Percentiles rank a stretch among this genome's conserved stretches.
Conservation (phyloP, 805 yeast genomes). For the Vanderwaltozyma tropicalis region DNA sequence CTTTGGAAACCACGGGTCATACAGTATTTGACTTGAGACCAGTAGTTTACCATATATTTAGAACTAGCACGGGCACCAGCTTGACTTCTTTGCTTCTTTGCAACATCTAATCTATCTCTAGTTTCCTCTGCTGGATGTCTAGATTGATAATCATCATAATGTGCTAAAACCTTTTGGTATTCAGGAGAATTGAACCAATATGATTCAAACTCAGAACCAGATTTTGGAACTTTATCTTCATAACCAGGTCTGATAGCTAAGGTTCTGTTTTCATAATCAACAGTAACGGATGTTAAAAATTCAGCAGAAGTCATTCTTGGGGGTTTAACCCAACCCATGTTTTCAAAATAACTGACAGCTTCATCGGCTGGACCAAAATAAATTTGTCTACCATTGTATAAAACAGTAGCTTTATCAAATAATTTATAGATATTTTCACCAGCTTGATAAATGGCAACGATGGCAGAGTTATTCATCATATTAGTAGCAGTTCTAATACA, state of each 20-base stretch:
- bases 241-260: slow-evolving; percentile 35
- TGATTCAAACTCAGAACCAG: slow-evolving; percentile 48
- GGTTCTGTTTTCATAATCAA: slow-evolving; percentile 50
- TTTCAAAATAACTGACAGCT: slow-evolving; percentile 45
- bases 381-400: slow-evolving; percentile 53
- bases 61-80: slow-evolving; percentile 32
- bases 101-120: slow-evolving; percentile 31
- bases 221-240: slow-evolving; percentile 42
- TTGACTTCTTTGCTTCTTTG: slow-evolving; percentile 35
- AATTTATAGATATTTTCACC: slow-evolving; percentile 52
- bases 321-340: slow-evolving; percentile 55
- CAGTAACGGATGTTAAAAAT: slow-evolving; percentile 53
- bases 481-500: slow-evolving; percentile 52
- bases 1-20: slow-evolving; percentile 45
- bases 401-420: slow-evolving; percentile 51
- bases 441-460: slow-evolving; percentile 61
- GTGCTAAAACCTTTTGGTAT: slow-evolving; percentile 30
- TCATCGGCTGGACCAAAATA: slow-evolving; percentile 45
- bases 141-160: slow-evolving; percentile 33
- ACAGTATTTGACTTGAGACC: slow-evolving; percentile 42
- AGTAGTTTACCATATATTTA: slow-evolving; percentile 35
- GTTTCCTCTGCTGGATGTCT: slow-evolving; percentile 35
- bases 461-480: slow-evolving; percentile 43
- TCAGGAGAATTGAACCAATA: slow-evolving; percentile 51
- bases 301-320: slow-evolving; percentile 61